A percentile compares a stretch with the other conserved stretches of the same genome.
These are phyloP conservation scores for Discostella pseudostelligera DNA, from an alignment of 108 stramenopile genomes.

Conservation along the genomic window DNA sequence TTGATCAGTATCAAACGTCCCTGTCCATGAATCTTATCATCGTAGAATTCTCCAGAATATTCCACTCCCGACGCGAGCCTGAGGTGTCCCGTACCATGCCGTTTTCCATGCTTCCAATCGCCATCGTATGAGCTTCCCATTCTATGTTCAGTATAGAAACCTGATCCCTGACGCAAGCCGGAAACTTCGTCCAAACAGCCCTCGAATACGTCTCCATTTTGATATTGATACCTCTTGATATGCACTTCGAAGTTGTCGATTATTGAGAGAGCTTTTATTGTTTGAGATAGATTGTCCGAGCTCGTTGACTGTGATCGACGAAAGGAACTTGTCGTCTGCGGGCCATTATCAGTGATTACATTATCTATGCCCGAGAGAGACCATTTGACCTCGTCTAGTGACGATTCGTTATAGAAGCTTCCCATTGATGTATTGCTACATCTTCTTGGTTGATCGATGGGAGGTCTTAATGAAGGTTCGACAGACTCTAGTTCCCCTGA, in stretches of 20 bases:
- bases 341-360: background rate
- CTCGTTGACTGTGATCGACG: background rate
- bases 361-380: background rate
- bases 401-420: background rate
- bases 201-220: constrained; percentile 39
- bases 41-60: constrained; percentile 41
- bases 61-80: constrained; percentile 34
- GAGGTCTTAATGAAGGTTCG: background rate
- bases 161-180: constrained; percentile 31
- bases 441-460: constrained; percentile 3
- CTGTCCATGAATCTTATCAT: constrained; percentile 37
- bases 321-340: background rate
- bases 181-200: constrained; percentile 16
- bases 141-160: constrained; percentile 31
- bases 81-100: constrained; percentile 39
- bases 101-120: constrained; percentile 38
- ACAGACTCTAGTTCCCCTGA: background rate
- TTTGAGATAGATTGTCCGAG: constrained; percentile 2
- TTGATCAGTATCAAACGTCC: constrained; percentile 31
- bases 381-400: constrained; percentile 16
- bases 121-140: constrained; percentile 36
- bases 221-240: constrained; percentile 24
- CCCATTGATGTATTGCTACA: background rate
- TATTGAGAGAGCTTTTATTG: constrained; percentile 19
- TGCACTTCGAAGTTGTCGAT: constrained; percentile 8